Conservation (phyloP, 2,329 filamentous ascomycete genomes). For the Aspergillus nomiae region DNA sequence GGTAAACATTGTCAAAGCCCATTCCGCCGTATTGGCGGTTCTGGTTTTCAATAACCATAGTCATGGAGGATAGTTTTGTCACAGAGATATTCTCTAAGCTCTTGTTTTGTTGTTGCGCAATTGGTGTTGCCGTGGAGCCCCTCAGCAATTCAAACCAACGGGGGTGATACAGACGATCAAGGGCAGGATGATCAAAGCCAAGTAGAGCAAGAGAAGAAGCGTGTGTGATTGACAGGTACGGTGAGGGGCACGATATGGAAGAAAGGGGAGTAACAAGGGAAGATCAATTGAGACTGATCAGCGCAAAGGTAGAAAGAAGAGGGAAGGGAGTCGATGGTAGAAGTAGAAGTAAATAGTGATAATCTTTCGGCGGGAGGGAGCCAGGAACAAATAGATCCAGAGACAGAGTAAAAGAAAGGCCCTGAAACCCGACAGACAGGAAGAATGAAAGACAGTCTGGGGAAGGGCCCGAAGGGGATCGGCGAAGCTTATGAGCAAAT, state of each 20-base stretch:
- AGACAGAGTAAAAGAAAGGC: conserved; percentile 14
- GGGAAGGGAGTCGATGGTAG: conserved; percentile 2
- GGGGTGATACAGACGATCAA: conserved; percentile 15
- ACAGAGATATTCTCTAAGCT: not conserved
- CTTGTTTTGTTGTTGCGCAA: not conserved
- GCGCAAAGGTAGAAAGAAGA: not conserved
- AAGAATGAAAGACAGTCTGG: conserved; percentile 36
- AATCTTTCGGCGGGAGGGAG: conserved; percentile 8
- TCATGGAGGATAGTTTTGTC: conserved; percentile 63
- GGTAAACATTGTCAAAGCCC: conserved; percentile 78
- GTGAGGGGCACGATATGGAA: conserved; percentile 2
- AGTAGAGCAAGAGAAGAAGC: not conserved
- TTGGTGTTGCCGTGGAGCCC: conserved; percentile 2
- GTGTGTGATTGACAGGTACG: conserved; percentile 3
- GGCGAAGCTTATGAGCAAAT: conserved; percentile 48
- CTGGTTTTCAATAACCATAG: conserved; percentile 90
- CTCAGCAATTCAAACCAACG: conserved; percentile 8
- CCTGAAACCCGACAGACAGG: conserved; percentile 20
- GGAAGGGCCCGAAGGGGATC: conserved; percentile 42
- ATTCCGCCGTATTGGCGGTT: conserved; percentile 78
- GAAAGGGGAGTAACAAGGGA: conserved; percentile 6
- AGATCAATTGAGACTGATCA: conserved; percentile 10
- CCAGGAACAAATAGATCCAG: conserved; percentile 16
- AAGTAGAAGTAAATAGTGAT: conserved; percentile 14
- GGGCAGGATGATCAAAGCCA: conserved; percentile 13